Evolutionary conservation across 305 asterid genomes (phyloP).

Genomic region (Fraxinus platypoda): DNA sequence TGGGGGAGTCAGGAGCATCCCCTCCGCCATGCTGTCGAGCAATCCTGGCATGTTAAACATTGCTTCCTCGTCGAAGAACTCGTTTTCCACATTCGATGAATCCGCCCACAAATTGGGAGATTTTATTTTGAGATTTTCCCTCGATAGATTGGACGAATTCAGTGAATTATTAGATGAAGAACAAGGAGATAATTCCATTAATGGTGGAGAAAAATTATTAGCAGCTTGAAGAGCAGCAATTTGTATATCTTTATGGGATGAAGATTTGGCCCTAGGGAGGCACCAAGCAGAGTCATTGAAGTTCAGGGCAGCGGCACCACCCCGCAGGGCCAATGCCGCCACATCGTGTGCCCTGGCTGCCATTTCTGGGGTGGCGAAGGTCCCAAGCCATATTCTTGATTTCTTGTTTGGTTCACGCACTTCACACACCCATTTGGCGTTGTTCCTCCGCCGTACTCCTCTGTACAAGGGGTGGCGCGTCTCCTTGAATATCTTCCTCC

Average conservation of each 20-base stretch:
- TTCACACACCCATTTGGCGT: constrained; percentile 47
- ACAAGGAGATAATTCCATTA: neutral
- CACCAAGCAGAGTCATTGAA: constrained; percentile 29
- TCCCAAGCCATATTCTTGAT: constrained; percentile 53
- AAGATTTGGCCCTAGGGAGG: constrained; percentile 37
- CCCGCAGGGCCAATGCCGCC: constrained; percentile 42
- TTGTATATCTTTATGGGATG: constrained; percentile 40
- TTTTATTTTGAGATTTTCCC: neutral
- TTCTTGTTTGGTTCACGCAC: constrained; percentile 45
- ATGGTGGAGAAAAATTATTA: constrained; percentile 17
- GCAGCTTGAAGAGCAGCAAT: constrained; percentile 37
- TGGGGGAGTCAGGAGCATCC: constrained; percentile 67
- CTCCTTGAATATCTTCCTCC: constrained; percentile 41
- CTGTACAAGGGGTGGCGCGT: constrained; percentile 47
- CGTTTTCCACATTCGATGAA: neutral
- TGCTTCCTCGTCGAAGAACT: constrained; percentile 59
- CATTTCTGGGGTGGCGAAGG: constrained; percentile 43
- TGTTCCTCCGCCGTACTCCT: constrained; percentile 47
- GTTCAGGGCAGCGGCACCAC: constrained; percentile 37
- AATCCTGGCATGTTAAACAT: constrained; percentile 64
- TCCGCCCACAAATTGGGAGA: neutral
- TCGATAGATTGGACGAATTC: neutral
- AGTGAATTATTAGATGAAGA: neutral
- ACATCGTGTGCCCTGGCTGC: constrained; percentile 56
- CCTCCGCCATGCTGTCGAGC: constrained; percentile 78